These are phyloP conservation scores for Rubia occidens DNA, from an alignment of 305 asterid genomes.

Conservation along the genomic window DNA sequence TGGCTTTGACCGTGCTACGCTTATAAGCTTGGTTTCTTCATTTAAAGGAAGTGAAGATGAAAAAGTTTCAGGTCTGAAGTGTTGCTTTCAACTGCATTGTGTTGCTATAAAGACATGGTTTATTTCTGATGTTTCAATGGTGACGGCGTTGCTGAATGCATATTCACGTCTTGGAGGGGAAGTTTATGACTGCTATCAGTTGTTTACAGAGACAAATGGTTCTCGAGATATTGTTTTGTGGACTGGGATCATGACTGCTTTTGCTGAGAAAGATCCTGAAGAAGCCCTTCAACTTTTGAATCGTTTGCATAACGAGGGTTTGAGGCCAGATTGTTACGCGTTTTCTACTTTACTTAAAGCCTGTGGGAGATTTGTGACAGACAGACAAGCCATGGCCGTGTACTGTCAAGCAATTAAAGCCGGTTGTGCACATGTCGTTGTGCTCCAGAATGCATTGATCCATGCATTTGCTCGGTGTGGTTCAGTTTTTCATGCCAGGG, in stretches of 20 bases:
- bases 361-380: conserved; percentile 53
- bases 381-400: conserved; percentile 41
- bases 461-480: conserved; percentile 79
- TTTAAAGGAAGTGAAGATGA: conserved; percentile 25
- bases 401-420: conserved; percentile 44
- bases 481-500: conserved; percentile 37
- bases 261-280: conserved; percentile 43
- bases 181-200: conserved; percentile 30
- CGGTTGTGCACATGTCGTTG: conserved; percentile 36
- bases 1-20: conserved; percentile 52
- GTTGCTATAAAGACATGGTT: conserved; percentile 41
- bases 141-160: conserved; percentile 55
- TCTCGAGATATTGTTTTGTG: conserved; percentile 54
- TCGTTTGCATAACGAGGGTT: conserved; percentile 37
- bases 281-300: conserved; percentile 43
- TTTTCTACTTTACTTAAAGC: conserved; percentile 57
- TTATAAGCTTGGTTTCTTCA: conserved; percentile 50
- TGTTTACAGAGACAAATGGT: conserved; percentile 45
- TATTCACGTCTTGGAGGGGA: conserved; percentile 53
- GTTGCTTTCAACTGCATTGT: conserved; percentile 57
- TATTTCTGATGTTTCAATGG: conserved; percentile 47
- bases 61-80: conserved; percentile 23
- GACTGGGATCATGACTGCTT: conserved; percentile 54
- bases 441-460: conserved; percentile 49
- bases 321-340: conserved; percentile 43